These are phyloP conservation scores for Plasmodium cynomolgi DNA, from an alignment of 169 alveolate genomes.

Conservation along the genomic window DNA sequence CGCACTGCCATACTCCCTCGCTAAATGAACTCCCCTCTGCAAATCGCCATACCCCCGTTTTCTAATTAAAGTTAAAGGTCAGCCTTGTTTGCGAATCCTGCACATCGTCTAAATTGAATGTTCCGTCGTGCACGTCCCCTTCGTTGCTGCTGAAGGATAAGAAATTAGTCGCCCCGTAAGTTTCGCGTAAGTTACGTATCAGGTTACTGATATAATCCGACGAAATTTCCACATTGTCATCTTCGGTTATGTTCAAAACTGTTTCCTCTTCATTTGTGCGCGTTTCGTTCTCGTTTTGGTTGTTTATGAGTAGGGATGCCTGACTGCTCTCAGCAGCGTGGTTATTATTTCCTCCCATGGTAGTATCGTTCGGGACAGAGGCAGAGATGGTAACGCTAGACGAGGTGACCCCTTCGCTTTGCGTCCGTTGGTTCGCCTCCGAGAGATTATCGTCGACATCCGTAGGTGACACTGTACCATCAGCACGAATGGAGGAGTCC, in stretches of 20 bases:
- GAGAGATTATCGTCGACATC: background rate
- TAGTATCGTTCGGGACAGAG: background rate
- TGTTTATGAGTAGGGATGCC: background rate
- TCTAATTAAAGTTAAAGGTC: conserved; percentile 66
- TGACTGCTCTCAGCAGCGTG: background rate
- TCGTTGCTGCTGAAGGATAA: conserved; percentile 36
- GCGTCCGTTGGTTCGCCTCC: background rate
- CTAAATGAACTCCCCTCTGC: background rate
- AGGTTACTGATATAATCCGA: conserved; percentile 49
- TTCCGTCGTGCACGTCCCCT: conserved; percentile 5
- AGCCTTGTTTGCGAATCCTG: conserved; percentile 58
- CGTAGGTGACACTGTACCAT: background rate
- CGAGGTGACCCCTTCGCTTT: background rate
- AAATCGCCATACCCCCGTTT: background rate
- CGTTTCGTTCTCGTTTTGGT: background rate
- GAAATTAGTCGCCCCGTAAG: conserved; percentile 44
- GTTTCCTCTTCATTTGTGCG: conserved; percentile 1
- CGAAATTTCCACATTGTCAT: conserved; percentile 21
- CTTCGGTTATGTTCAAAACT: background rate
- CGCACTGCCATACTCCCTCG: background rate
- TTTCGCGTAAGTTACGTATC: conserved; percentile 34
- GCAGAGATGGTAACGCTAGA: background rate
- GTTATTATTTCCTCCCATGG: background rate
- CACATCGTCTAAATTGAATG: conserved; percentile 19
- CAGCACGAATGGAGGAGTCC: background rate